A percentile compares a stretch with the other conserved stretches of the same genome.
Evolutionary conservation across 169 alveolate species (phyloP).

Genomic region (Plasmodium gonderi): DNA sequence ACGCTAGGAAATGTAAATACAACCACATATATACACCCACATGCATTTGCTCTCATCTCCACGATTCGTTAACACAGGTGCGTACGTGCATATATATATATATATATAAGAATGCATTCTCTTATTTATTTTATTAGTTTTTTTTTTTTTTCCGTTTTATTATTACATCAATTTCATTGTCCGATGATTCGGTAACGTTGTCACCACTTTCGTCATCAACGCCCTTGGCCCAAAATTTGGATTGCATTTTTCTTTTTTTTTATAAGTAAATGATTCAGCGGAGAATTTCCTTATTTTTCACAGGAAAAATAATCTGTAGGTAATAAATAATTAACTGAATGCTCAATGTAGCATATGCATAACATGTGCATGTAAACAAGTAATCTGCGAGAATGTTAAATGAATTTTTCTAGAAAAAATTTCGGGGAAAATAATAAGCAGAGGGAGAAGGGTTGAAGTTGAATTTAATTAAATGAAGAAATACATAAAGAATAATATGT

Average conservation of each 20-base stretch:
- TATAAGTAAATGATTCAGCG: neutral
- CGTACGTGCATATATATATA: neutral
- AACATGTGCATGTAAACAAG: neutral
- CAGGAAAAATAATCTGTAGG: neutral
- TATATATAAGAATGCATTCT: neutral
- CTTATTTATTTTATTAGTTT: neutral
- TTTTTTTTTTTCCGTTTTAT: neutral
- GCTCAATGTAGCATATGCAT: neutral
- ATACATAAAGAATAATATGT: neutral
- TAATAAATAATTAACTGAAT: neutral
- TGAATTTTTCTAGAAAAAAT: neutral
- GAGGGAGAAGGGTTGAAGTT: neutral
- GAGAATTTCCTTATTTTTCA: neutral
- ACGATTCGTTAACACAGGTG: neutral
- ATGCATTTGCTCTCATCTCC: no score
- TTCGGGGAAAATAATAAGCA: neutral
- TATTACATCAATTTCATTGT: slow-evolving; percentile 67
- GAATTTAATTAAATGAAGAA: neutral
- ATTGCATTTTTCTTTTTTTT: slow-evolving; percentile 79
- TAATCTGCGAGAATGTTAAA: neutral
- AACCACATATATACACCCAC: no score
- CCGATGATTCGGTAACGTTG: slow-evolving; percentile 62
- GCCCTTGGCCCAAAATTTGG: slow-evolving; percentile 91
- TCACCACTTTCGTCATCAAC: slow-evolving; percentile 75
- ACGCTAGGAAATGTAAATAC: no score